Percentiles rank a stretch among this genome's conserved stretches.
Conservation (phyloP, 1,139 yeast genomes). For the Eremothecium gossypii region DNA sequence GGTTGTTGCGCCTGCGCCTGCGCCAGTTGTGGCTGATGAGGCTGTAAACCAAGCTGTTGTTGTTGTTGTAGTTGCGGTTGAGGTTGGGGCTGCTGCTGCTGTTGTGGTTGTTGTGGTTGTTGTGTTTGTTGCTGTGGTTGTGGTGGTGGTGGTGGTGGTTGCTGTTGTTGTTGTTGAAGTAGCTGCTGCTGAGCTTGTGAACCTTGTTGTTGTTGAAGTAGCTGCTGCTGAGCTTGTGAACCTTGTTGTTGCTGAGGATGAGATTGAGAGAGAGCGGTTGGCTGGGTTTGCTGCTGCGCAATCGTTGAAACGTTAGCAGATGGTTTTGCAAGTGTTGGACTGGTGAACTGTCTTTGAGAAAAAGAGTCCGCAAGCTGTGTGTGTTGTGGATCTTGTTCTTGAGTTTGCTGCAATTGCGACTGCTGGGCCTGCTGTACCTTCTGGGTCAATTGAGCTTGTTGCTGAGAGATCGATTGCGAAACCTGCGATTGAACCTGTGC, state of each 20-base stretch:
- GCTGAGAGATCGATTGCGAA: not conserved
- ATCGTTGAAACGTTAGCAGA: too few relatives aligned
- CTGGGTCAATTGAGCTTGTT: not conserved
- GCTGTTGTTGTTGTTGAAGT: not conserved
- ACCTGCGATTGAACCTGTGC: conserved; percentile 5
- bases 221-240: not conserved
- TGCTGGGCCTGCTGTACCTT: not conserved
- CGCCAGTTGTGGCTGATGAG: not conserved
- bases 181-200: not conserved
- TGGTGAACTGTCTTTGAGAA: too few relatives aligned
- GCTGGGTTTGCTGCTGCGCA: too few relatives aligned
- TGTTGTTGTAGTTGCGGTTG: not conserved
- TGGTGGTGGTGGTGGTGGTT: not conserved
- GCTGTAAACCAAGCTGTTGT: not conserved
- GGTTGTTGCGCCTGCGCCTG: conserved; percentile 2
- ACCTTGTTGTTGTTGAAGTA: too few relatives aligned
- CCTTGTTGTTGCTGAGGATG: too few relatives aligned
- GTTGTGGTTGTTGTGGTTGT: too few relatives aligned
- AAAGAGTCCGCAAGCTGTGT: not conserved
- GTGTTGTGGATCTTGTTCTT: too few relatives aligned
- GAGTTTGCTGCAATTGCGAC: too few relatives aligned
- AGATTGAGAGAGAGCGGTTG: too few relatives aligned
- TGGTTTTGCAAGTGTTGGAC: too few relatives aligned
- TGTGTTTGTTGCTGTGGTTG: not conserved
- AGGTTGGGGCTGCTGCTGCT: too few relatives aligned